Percentiles rank a stretch among this genome's conserved stretches.
Evolutionary conservation across 441 rosid genomes (phyloP).

Genomic region (Corymbia citriodora): DNA sequence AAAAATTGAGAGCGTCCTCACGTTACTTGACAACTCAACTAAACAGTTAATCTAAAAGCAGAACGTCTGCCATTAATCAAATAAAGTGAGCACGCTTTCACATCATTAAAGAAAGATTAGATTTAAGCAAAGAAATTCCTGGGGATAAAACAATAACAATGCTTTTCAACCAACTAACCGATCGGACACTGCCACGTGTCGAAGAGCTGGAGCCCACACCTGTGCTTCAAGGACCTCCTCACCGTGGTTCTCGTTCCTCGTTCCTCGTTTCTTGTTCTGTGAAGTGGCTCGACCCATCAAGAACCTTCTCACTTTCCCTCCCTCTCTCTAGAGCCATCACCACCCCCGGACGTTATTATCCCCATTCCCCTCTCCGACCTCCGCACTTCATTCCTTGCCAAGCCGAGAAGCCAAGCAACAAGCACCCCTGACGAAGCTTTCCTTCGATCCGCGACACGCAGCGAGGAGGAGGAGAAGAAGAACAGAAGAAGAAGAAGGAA

Average conservation of each 20-base stretch:
- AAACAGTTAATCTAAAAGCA: neutral
- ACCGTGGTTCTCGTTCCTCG: neutral
- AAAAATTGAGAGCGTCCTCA: neutral
- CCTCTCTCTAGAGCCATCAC: neutral
- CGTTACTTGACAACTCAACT: fast-evolving
- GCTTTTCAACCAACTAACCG: neutral
- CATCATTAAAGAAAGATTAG: neutral
- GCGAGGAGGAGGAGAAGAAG: neutral
- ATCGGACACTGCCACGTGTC: neutral
- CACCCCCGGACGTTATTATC: neutral
- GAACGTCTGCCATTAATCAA: fast-evolving
- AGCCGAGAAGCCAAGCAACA: neutral
- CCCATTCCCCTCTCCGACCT: neutral
- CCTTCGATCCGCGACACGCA: neutral
- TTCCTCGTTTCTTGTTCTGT: neutral
- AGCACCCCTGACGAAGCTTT: neutral
- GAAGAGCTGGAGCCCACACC: neutral
- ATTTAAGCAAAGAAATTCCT: neutral
- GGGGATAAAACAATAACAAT: neutral
- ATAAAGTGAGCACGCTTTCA: neutral
- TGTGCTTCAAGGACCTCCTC: neutral
- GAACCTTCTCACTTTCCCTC: neutral
- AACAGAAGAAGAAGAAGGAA: no score
- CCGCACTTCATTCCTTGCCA: neutral
- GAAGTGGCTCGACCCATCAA: neutral